These are phyloP conservation scores for Psilocybe subaeruginosa DNA, from an alignment of 768 basidiomycete species.

Conservation along the genomic window DNA sequence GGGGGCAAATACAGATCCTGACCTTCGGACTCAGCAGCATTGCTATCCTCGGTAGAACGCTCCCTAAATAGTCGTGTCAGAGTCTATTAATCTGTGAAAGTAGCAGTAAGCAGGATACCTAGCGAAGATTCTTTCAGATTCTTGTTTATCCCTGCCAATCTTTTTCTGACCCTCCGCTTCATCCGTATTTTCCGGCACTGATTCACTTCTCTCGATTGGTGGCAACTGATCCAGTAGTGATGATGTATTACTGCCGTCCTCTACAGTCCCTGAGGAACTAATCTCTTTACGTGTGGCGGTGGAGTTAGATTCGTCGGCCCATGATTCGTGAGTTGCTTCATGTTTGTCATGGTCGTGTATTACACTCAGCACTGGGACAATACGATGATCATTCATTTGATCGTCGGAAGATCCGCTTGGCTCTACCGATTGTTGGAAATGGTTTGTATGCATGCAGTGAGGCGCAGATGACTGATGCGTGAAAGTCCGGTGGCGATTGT, in stretches of 20 bases:
- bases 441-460: not conserved
- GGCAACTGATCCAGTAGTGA: not conserved
- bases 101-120: not conserved
- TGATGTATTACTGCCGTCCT: not conserved
- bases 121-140: not conserved
- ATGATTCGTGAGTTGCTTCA: not conserved
- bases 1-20: constrained; percentile 44
- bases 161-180: not conserved
- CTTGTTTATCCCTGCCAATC: not conserved
- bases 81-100: not conserved
- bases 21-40: constrained; percentile 15
- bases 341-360: not conserved
- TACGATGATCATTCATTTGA: not conserved
- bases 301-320: not conserved
- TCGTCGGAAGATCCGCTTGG: not conserved
- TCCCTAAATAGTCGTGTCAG: not conserved
- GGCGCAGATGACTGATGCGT: not conserved
- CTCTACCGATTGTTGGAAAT: not conserved
- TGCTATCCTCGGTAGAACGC: not conserved
- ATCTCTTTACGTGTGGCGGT: not conserved
- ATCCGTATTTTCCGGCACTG: not conserved
- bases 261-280: not conserved
- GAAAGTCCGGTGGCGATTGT: constrained; percentile 24
- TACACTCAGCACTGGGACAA: not conserved
- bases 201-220: not conserved